These are phyloP conservation scores for Earliella scabrosa DNA, from an alignment of 1,284 basidiomycete genomes.

Conservation along the genomic window DNA sequence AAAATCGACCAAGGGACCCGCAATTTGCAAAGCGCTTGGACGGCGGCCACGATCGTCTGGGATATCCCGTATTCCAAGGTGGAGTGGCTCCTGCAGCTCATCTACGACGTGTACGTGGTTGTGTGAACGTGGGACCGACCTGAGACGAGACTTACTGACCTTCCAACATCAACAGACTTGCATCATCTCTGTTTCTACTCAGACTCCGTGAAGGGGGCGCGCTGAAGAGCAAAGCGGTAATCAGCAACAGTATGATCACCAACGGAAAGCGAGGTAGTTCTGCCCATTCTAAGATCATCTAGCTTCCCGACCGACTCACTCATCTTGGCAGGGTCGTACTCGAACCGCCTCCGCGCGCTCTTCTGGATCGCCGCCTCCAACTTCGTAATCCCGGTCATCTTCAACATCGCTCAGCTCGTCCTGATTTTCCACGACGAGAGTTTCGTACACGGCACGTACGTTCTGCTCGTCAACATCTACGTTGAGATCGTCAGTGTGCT, in stretches of 20 bases:
- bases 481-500: slow-evolving; percentile 28
- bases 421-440: slow-evolving; percentile 13
- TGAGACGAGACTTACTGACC: too few relatives aligned
- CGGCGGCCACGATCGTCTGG: neutral
- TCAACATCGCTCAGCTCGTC: slow-evolving; percentile 32
- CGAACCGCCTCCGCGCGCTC: slow-evolving; percentile 11
- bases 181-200: too few relatives aligned
- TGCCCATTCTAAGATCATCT: neutral
- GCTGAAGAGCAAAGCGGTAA: neutral
- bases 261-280: neutral
- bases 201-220: too few relatives aligned
- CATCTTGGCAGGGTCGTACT: neutral
- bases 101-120: slow-evolving; percentile 27
- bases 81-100: slow-evolving; percentile 34
- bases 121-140: too few relatives aligned
- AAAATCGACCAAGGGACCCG: neutral
- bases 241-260: neutral
- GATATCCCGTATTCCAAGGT: slow-evolving; percentile 14
- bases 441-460: slow-evolving; percentile 14
- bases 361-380: slow-evolving; percentile 37
- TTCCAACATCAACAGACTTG: too few relatives aligned
- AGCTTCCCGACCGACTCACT: too few relatives aligned
- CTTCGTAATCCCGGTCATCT: slow-evolving; percentile 35
- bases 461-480: slow-evolving; percentile 20
- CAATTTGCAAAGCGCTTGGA: too few relatives aligned